Evolutionary conservation across 1,139 yeast genomes (phyloP), one percentile per base, ranked within the genome.

Genomic region (Candida buenavistaensis): DNA sequence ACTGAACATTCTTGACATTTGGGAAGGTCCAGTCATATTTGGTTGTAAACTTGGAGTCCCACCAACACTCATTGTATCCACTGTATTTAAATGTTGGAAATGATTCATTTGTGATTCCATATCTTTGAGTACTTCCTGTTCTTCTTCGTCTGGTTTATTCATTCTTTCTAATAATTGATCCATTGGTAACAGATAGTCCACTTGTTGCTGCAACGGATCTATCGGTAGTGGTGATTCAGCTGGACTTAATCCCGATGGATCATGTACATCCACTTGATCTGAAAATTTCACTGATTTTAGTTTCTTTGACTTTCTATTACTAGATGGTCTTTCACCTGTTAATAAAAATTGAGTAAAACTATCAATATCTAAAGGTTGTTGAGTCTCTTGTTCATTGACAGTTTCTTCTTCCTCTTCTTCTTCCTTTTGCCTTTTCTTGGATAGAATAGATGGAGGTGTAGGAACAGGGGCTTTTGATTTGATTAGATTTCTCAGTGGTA

Each of bases 181-280:
- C 92, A 84, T 83, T 2, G 90, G 88, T 20, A 84, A 59, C 2
- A 84, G 71, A 36, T 74, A 67, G 52, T 83, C 92, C 19, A 81
- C 43, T 30, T 43, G 45, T 29, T 52, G 54, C 17, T 46, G 45
- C 28, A 51, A 53, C 17, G 45, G 45, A 20, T 42, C 45, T 11
- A 23, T 28, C 3, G 59, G 59, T 20, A 49, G 50, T 3, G 64
- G 59, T 1, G 62, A 51, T 11, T 51, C 51, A 14, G 41, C 30
- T 8, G 62, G 62, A 6, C 65, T 54, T 9, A 38, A 46, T 16
- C 43, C 47, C n/a, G 45, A 44, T 6, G 53, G 53, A 10, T 52
- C 49, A 44, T 71, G 74, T 25, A 68, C 56, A 39, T 65, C 73
- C 3, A 80, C 58, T 44, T 81, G 78, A 47, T 83, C 90, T 9